phyloP scores from a whole-genome alignment of 345 rosid genomes.

The Turnera subulata region DNA sequence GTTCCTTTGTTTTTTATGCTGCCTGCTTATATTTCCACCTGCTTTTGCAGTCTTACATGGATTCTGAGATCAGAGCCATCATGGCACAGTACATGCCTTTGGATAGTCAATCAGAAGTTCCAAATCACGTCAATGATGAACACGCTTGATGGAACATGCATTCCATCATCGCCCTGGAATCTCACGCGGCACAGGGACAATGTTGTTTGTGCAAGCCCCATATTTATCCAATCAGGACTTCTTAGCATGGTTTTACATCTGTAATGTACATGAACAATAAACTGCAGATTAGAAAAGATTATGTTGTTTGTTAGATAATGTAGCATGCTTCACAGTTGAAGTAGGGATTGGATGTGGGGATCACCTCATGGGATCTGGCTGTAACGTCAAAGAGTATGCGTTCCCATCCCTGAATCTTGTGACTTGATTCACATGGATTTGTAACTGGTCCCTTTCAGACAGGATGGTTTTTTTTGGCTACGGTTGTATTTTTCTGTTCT shows the following conservation, averaged over 20 bases:
- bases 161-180: background rate
- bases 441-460: background rate
- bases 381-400: constrained; percentile 8
- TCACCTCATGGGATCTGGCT: constrained; percentile 16
- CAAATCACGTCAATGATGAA: constrained; percentile 52
- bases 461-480: too few species aligned
- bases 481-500: too few species aligned
- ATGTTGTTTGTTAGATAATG: constrained; percentile 17
- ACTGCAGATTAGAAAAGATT: constrained; percentile 20
- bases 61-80: constrained; percentile 93
- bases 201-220: constrained; percentile 1
- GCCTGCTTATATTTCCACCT: background rate
- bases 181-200: constrained; percentile 2
- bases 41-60: constrained; percentile 81
- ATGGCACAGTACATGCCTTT: constrained; percentile 99
- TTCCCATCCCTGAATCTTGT: constrained; percentile 2
- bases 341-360: constrained; percentile 17
- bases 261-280: constrained; percentile 24
- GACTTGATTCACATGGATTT: constrained; percentile 4
- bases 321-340: constrained; percentile 25
- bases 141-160: constrained; percentile 38
- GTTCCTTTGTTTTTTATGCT: background rate
- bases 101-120: constrained; percentile 76
- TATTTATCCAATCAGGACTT: constrained; percentile 13
- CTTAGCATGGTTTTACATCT: constrained; percentile 10